Evolutionary conservation across 768 basidiomycete species (phyloP).

Genomic region (Trametes coccinea): DNA sequence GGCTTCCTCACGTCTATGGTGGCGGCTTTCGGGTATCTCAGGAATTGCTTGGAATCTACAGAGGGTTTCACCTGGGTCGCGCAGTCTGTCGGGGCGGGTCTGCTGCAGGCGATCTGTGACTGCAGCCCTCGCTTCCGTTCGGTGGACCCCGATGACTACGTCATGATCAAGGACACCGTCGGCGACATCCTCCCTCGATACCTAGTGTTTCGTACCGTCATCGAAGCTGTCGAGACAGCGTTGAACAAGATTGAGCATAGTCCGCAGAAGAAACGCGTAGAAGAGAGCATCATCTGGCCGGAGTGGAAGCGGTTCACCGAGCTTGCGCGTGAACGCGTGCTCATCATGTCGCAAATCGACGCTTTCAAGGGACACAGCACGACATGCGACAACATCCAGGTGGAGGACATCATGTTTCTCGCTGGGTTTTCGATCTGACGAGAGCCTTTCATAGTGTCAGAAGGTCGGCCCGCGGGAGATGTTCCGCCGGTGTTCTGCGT

Average conservation of each 20-base stretch:
- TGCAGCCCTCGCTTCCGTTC: conserved; percentile 31
- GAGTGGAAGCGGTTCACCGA: conserved; percentile 31
- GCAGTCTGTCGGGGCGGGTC: conserved; percentile 35
- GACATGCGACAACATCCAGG: conserved; percentile 42
- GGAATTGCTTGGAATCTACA: conserved; percentile 39
- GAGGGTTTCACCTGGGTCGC: conserved; percentile 42
- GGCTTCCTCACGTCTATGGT: conserved; percentile 32
- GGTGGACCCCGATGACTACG: conserved; percentile 33
- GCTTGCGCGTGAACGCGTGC: conserved; percentile 32
- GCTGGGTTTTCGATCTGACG: neutral
- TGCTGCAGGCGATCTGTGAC: conserved; percentile 34
- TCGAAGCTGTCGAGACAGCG: conserved; percentile 34
- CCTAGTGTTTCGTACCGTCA: conserved; percentile 41
- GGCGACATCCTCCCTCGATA: conserved; percentile 35
- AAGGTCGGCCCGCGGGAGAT: conserved; percentile 37
- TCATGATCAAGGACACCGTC: conserved; percentile 33
- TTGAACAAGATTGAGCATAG: conserved; percentile 27
- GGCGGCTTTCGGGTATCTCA: conserved; percentile 34
- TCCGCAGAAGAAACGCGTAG: conserved; percentile 24
- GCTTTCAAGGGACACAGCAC: conserved; percentile 33
- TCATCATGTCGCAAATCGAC: conserved; percentile 29
- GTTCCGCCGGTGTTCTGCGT: conserved; percentile 38
- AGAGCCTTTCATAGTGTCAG: conserved; percentile 32
- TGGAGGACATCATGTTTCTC: neutral
- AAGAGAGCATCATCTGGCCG: conserved; percentile 27